These are phyloP conservation scores for Plantago lanceolata DNA, from an alignment of 305 asterid species.

Conservation along the genomic window DNA sequence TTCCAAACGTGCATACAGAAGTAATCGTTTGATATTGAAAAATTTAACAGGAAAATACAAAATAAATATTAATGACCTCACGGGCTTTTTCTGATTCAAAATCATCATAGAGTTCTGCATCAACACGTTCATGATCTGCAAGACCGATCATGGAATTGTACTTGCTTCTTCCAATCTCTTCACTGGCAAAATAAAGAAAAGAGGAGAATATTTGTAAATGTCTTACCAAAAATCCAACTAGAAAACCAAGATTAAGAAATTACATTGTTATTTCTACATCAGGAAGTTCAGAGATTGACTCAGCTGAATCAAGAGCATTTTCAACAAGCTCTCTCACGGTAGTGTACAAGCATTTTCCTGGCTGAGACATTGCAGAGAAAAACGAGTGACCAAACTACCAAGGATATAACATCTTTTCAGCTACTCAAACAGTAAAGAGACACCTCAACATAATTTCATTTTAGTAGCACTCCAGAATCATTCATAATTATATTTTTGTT, in stretches of 20 bases:
- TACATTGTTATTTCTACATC: slow-evolving; percentile 75
- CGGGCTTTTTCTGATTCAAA: slow-evolving; percentile 83
- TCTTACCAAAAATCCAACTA: slow-evolving; percentile 14
- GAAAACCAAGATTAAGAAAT: slow-evolving; percentile 22
- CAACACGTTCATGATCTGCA: slow-evolving; percentile 65
- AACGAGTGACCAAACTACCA: background rate
- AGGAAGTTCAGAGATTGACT: slow-evolving; percentile 79
- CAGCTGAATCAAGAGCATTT: slow-evolving; percentile 94
- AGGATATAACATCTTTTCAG: background rate
- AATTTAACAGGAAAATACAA: background rate
- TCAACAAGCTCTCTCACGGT: slow-evolving; percentile 93
- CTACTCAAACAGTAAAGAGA: background rate
- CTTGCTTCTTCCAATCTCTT: slow-evolving; percentile 66
- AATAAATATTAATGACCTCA: slow-evolving; percentile 47
- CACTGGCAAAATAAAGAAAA: slow-evolving; percentile 39
- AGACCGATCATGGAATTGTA: slow-evolving; percentile 70
- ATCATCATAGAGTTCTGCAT: slow-evolving; percentile 77
- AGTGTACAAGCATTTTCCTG: slow-evolving; percentile 81
- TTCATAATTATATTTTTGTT: background rate
- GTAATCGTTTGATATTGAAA: slow-evolving; percentile 2
- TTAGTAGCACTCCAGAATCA: background rate
- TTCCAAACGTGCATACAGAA: background rate
- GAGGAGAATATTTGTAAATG: slow-evolving; percentile 16
- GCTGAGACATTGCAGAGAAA: slow-evolving; percentile 39
- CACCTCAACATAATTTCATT: background rate